Evolutionary conservation across 1,284 basidiomycete genomes (phyloP).

Genomic region (Microbotryum intermedium): DNA sequence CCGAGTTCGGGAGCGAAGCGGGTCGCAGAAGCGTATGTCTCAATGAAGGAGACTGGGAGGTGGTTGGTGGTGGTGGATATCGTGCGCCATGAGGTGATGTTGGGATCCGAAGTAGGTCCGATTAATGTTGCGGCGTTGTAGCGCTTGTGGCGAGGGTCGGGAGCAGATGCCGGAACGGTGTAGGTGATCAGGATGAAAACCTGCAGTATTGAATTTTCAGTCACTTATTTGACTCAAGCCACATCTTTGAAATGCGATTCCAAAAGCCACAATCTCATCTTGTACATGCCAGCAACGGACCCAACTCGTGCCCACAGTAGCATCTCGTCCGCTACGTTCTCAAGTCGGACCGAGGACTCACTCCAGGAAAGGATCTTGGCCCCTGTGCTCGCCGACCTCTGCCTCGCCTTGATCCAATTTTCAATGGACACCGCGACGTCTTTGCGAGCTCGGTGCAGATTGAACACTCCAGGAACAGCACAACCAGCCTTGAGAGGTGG

Average conservation of each 20-base stretch:
- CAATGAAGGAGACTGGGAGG: constrained; percentile 19
- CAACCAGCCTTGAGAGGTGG: constrained; percentile 19
- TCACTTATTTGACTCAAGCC: no score
- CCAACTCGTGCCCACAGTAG: constrained; percentile 2
- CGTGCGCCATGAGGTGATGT: constrained; percentile 3
- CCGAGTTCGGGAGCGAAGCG: not conserved
- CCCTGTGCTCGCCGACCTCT: not conserved
- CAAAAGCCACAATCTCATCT: not conserved
- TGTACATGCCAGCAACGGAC: constrained; percentile 4
- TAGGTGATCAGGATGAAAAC: constrained; percentile 19
- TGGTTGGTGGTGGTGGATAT: constrained; percentile 14
- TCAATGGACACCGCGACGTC: not conserved
- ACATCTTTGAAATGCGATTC: no score
- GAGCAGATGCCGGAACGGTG: not conserved
- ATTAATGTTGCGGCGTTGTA: constrained; percentile 19
- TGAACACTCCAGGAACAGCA: not conserved
- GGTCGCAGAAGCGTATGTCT: constrained; percentile 5
- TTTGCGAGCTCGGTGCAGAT: not conserved
- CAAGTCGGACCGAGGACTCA: constrained; percentile 9
- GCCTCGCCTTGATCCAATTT: constrained; percentile 8
- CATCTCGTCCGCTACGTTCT: constrained; percentile 2
- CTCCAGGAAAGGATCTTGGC: constrained; percentile 13
- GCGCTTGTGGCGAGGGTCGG: not conserved
- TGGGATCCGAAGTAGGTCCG: constrained; percentile 4
- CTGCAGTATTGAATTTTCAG: not conserved